Conservation (phyloP, 2,329 filamentous ascomycete species). For the Verticillium albo-atrum region DNA sequence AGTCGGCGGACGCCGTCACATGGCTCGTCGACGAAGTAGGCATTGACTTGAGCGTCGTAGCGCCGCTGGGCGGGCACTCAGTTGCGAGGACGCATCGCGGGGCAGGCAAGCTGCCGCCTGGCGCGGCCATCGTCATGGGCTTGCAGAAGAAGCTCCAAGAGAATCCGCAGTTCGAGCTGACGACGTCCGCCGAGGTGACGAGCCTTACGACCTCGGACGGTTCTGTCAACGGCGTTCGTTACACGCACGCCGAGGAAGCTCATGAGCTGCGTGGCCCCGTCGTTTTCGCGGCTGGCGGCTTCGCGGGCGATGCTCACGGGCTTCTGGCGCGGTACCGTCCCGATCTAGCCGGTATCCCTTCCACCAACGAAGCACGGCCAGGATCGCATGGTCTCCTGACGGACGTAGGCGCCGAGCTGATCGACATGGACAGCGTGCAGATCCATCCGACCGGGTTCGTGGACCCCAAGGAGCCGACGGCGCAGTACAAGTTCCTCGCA, state of each 20-base stretch:
- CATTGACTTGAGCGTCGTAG: constrained; percentile 54
- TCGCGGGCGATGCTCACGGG: constrained; percentile 56
- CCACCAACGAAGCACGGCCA: constrained; percentile 56
- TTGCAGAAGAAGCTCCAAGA: constrained; percentile 47
- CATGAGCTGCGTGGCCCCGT: constrained; percentile 46
- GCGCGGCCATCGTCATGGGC: constrained; percentile 52
- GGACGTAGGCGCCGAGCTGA: constrained; percentile 32
- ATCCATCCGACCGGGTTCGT: constrained; percentile 63
- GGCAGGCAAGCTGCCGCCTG: constrained; percentile 49
- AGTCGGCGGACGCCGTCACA: constrained; percentile 43
- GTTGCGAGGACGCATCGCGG: constrained; percentile 54
- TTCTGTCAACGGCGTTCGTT: constrained; percentile 49
- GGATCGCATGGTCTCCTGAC: constrained; percentile 44
- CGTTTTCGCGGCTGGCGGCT: constrained; percentile 58
- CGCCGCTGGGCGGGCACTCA: constrained; percentile 56
- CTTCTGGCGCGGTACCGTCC: constrained; percentile 52
- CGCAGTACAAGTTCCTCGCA: constrained; percentile 56
- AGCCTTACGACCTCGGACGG: constrained; percentile 33
- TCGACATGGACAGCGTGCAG: constrained; percentile 55
- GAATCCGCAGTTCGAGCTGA: constrained; percentile 45
- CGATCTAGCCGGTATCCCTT: constrained; percentile 54
- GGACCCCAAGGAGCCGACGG: constrained; percentile 40
- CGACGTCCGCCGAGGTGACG: constrained; percentile 48
- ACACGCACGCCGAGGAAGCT: constrained; percentile 24
- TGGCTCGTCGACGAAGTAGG: constrained; percentile 55